phyloP scores from a whole-genome alignment of 768 basidiomycete species.

The Suillus variegatus region DNA sequence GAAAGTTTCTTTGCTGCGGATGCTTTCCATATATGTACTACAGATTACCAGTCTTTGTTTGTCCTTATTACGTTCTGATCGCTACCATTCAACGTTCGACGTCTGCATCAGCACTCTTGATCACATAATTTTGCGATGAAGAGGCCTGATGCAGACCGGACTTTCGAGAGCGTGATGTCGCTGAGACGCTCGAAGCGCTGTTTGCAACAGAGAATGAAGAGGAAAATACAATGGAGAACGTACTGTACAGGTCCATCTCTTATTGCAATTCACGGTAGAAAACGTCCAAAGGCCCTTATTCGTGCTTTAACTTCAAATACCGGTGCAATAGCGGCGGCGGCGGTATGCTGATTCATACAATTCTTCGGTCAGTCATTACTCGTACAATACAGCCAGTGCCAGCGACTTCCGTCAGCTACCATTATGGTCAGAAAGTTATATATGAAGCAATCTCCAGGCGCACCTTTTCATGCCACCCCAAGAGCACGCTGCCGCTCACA shows the following conservation, averaged over 20 bases:
- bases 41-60: constrained; percentile 32
- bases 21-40: constrained; percentile 20
- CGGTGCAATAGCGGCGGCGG: no score
- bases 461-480: constrained; percentile 97
- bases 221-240: no score
- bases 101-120: no score
- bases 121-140: no score
- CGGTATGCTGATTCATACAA: constrained; percentile 40
- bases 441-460: constrained; percentile 19
- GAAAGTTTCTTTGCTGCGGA: constrained; percentile 26
- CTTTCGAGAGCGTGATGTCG: no score
- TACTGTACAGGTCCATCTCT: no score
- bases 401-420: constrained; percentile 87
- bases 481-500: constrained; percentile 26
- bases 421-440: constrained; percentile 7
- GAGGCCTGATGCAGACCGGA: no score
- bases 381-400: constrained; percentile 95
- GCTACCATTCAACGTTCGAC: background rate
- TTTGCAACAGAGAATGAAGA: no score
- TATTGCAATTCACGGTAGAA: no score
- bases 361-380: constrained; percentile 69
- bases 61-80: constrained; percentile 19
- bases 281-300: no score
- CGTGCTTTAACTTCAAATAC: no score
- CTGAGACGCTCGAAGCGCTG: no score